Evolutionary conservation across 2,329 filamentous ascomycete species (phyloP), one percentile per base, ranked within the genome.

Genomic region (Neurospora crassa): DNA sequence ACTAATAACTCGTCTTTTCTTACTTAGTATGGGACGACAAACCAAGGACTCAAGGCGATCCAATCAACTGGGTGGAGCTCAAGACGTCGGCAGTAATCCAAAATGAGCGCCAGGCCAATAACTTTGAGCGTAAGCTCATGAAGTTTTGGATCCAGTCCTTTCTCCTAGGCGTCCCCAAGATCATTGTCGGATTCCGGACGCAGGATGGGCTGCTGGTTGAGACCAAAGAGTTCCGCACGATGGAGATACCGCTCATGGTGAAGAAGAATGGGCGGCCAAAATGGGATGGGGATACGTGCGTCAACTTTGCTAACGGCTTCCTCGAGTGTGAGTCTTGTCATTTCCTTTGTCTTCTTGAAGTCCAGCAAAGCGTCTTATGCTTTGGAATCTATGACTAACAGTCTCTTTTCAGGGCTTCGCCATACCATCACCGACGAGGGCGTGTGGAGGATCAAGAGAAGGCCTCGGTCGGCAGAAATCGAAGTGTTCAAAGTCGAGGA

Each of bases 81-180:
- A 99, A 99, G 80, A 99, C 96, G 0, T 89, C 89, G n/a, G 90
- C 88, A 53, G 89, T 91, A 74, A 90, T 95, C 68, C 84, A 85
- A 69, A 87, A 87, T 72, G 86, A 90, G 1, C 86, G 88, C 67
- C 92, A 96, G 77, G 85, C 89, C 78, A 81, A 90, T 24, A 91
- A 89, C 74, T 97, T 95, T 79, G 92, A 97, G 81, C 88, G 92
- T 68, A 98, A 98, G 79, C 86, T 98, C 70, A 88, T 97, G 81
- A 96, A 96, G 78, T 97, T 95, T 82, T 99, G 96, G 96, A 93
- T 95, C 16, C 96, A 98, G 80, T 97, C 92, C 0, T 99, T 97
- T 78, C 85, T 99, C 2, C 89, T 99, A 1, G 95, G 95, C 53
- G 94, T 98, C 0, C 93, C 94, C 0, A 96, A 91, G 75, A 93